Conservation (phyloP, 495 filamentous ascomycete species). For the Daldinia childiae region DNA sequence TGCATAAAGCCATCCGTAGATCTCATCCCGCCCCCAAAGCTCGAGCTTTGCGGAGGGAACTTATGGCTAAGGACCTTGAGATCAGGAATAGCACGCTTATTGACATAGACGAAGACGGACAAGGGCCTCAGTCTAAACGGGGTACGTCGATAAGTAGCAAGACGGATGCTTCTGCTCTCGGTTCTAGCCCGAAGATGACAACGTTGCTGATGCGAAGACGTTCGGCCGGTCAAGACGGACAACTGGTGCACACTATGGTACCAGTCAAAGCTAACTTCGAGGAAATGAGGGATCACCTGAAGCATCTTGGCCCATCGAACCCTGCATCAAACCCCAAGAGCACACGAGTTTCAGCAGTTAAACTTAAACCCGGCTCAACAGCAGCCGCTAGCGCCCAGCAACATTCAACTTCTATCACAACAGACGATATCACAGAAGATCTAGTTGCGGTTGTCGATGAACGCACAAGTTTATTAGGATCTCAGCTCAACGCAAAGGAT, state of each 20-base stretch:
- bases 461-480: slow-evolving; percentile 51
- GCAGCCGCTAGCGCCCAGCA: slow-evolving; percentile 27
- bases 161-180: slow-evolving; percentile 44
- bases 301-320: slow-evolving; percentile 92
- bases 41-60: slow-evolving; percentile 67
- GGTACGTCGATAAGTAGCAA: slow-evolving; percentile 34
- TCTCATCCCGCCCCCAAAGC: slow-evolving; percentile 52
- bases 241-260: slow-evolving; percentile 49
- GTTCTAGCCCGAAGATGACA: slow-evolving; percentile 54
- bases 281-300: slow-evolving; percentile 84
- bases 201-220: slow-evolving; percentile 67
- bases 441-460: slow-evolving; percentile 49
- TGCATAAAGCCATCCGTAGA: slow-evolving; percentile 93
- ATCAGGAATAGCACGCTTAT: slow-evolving; percentile 36
- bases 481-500: slow-evolving; percentile 64
- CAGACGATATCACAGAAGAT: slow-evolving; percentile 28
- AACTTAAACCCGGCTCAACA: slow-evolving; percentile 76
- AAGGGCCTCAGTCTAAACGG: slow-evolving; percentile 12
- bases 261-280: slow-evolving; percentile 62
- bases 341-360: slow-evolving; percentile 88
- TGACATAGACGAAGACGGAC: slow-evolving; percentile 39
- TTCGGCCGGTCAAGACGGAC: slow-evolving; percentile 59
- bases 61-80: slow-evolving; percentile 59
- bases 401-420: slow-evolving; percentile 39
- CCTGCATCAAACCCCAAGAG: slow-evolving; percentile 81